A percentile compares a stretch with the other conserved stretches of the same genome.
Conservation (phyloP, 208 protist species). For the Trypanosoma theileri region DNA sequence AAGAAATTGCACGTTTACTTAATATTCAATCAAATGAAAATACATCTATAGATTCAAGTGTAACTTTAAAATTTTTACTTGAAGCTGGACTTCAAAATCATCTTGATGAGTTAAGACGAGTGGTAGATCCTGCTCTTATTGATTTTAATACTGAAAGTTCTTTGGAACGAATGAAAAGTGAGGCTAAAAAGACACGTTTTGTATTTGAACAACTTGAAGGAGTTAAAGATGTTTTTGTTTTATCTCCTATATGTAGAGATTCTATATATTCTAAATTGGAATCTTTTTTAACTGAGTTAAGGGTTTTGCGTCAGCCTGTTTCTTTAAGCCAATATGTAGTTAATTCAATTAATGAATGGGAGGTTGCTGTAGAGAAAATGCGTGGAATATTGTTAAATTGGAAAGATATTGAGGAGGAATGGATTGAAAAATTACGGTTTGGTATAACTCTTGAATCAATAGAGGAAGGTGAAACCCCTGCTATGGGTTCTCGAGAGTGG, state of each 20-base stretch:
- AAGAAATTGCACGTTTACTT: slow-evolving; percentile 77
- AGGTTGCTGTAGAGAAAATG: slow-evolving; percentile 61
- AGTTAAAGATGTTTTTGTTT: slow-evolving; percentile 20
- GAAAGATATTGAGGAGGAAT: slow-evolving; percentile 44
- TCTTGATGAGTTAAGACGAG: slow-evolving; percentile 52
- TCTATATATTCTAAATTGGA: slow-evolving; percentile 46
- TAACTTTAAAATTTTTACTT: slow-evolving; percentile 64
- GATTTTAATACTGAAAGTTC: slow-evolving; percentile 76
- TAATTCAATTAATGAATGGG: slow-evolving; percentile 72
- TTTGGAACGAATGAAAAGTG: slow-evolving; percentile 87
- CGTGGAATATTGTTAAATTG: slow-evolving; percentile 51
- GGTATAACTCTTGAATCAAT: slow-evolving; percentile 27
- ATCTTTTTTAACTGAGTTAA: slow-evolving; percentile 52
- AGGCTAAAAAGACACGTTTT: slow-evolving; percentile 78
- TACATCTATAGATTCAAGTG: slow-evolving; percentile 46
- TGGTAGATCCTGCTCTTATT: slow-evolving; percentile 64
- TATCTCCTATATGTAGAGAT: slow-evolving; percentile 34
- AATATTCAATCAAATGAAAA: slow-evolving; percentile 44
- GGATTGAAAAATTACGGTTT: slow-evolving; percentile 34
- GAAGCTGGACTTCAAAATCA: slow-evolving; percentile 63
- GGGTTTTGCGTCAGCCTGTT: slow-evolving; percentile 44
- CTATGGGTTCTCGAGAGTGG: slow-evolving; percentile 20
- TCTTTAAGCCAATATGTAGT: slow-evolving; percentile 57
- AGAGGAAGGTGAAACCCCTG: slow-evolving; percentile 2
- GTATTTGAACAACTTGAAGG: slow-evolving; percentile 31